A percentile compares a stretch with the other conserved stretches of the same genome.
These are phyloP conservation scores for Chrysanthemum makinoi DNA, from an alignment of 129 eudicot genomes.

Conservation along the genomic window DNA sequence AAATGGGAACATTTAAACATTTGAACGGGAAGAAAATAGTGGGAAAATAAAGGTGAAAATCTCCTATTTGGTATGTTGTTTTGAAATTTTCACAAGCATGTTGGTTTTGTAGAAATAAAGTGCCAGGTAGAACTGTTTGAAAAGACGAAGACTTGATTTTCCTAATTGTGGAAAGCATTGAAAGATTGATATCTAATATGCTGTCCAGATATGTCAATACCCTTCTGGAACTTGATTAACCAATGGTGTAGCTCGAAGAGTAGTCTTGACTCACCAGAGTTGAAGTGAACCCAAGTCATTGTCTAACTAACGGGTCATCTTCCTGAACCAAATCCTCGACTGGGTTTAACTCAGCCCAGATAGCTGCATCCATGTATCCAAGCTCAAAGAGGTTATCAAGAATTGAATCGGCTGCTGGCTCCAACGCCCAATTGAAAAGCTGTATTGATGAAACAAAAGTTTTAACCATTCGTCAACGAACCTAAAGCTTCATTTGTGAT, in stretches of 20 bases:
- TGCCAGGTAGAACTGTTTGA: constrained; percentile 9
- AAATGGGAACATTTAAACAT: constrained; percentile 1
- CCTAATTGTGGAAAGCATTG: constrained; percentile 15
- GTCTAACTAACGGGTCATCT: constrained; percentile 28
- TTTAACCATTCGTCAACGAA: background rate
- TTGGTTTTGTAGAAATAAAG: constrained; percentile 9
- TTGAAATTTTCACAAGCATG: constrained; percentile 20
- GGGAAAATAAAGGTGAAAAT: background rate
- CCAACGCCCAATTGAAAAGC: constrained; percentile 92
- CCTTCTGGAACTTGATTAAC: constrained; percentile 9
- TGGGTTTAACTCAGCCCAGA: constrained; percentile 71
- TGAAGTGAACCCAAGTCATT: constrained; percentile 2
- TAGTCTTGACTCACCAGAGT: background rate
- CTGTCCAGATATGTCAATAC: background rate
- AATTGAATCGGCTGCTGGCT: constrained; percentile 79
- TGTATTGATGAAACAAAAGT: constrained; percentile 27
- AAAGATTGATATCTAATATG: background rate
- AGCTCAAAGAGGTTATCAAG: constrained; percentile 75
- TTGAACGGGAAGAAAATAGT: background rate
- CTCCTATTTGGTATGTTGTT: background rate
- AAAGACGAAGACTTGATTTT: constrained; percentile 1
- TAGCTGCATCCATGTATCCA: constrained; percentile 75
- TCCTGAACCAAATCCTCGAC: constrained; percentile 55
- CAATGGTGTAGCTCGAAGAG: background rate
- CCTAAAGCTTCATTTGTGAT: background rate